Base-by-base conservation (phyloP, 768 basidiomycete species). In the Mycena rebaudengoi region DNA sequence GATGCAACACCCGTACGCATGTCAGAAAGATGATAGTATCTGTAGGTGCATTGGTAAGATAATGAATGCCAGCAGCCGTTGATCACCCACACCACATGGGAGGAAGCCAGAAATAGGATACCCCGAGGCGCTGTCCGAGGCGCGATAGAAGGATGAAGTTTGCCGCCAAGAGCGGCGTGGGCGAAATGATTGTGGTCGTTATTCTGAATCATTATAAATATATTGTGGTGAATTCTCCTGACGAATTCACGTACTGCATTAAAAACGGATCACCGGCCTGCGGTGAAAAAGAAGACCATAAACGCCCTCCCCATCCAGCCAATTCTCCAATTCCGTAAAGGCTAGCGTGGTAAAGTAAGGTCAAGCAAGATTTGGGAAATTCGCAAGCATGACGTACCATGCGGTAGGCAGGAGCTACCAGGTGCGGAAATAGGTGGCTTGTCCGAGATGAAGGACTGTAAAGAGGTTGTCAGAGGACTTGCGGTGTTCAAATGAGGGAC, bases 161-260 rank as follows among this genome's bases (percentile, higher is more conserved):
- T 5, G 79, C 87, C 0, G 87, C 88, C 5, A 88, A 72, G 12
- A 88, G 75, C 1, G 86, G 86, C 0, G 86, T 88, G 0, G 88
- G 88, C 1, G 80, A 85, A 11, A 87, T 60, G 48, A 87, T 83
- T 0, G 83, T 85, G 2, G 76, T 71, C 3, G 76, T 73, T 3
- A 81, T 80, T 60, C 83, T 83, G 25, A 10, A 43, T 23, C 51
- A 28, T 12, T 23, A n/a, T 13, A 23, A 21, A 25, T 21, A 14
- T n/a, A 28, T 52, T 52, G 14, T 35, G 37, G 18, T 58, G 18
- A 21, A 35, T n/a, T 10, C 20, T 41, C 7, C 10, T 8, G 29
- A 32, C n/a, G n/a, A n/a, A n/a, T n/a, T 20, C n/a, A 73, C 80
- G 43, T 53, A 85, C 83, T 83, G 80, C n/a, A 83, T 80, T 44